Conservation (phyloP, 116 monocot species). For the Iris pallida region DNA sequence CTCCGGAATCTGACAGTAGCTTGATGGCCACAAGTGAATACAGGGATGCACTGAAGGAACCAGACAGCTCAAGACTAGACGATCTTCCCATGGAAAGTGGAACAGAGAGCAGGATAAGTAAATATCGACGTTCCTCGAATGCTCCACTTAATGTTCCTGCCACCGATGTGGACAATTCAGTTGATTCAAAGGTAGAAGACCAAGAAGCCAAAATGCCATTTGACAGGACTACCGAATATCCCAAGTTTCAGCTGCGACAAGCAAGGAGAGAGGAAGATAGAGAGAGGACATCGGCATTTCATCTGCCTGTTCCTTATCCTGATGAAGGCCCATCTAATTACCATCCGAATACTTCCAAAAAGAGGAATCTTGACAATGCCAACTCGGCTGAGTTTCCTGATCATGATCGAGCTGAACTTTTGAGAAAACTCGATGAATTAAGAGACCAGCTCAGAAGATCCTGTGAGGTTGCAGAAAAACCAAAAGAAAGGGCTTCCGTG, state of each 20-base stretch:
- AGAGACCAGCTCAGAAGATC: constrained; percentile 70
- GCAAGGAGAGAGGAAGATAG: constrained; percentile 18
- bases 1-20: background rate
- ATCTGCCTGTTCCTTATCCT: constrained; percentile 23
- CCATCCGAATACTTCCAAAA: constrained; percentile 15
- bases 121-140: constrained; percentile 21
- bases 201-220: constrained; percentile 19
- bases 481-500: constrained; percentile 21
- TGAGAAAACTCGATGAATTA: constrained; percentile 80
- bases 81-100: background rate
- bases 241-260: constrained; percentile 9
- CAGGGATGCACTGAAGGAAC: constrained; percentile 14
- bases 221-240: background rate
- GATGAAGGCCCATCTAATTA: constrained; percentile 49
- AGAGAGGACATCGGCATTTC: constrained; percentile 1
- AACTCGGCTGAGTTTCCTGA: constrained; percentile 34
- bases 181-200: constrained; percentile 9
- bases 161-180: constrained; percentile 12
- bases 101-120: constrained; percentile 17
- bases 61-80: constrained; percentile 11
- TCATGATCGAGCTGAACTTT: constrained; percentile 61
- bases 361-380: constrained; percentile 16
- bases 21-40: constrained; percentile 13
- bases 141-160: background rate
- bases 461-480: constrained; percentile 40